Base-by-base conservation (phyloP, 2,329 filamentous ascomycete species). In the Monosporascus sp. region DNA sequence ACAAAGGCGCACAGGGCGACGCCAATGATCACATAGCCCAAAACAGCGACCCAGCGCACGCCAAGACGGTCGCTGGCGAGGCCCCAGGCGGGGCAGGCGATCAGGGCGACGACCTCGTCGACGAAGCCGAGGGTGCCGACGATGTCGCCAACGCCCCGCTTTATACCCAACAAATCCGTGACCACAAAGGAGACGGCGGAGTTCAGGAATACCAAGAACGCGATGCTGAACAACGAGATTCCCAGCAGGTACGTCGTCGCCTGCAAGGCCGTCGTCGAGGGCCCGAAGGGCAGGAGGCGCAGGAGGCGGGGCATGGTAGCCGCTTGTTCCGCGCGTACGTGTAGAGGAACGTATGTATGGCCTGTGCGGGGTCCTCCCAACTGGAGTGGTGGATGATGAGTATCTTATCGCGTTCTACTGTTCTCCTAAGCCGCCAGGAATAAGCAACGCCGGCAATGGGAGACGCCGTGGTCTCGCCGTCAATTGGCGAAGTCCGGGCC, bases 191-290 rank as follows among this genome's bases (percentile, higher is more conserved):
- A 91, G 55, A 94, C 79, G 66, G 85, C 87, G 74, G 85, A 88
- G 76, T 94, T 94, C 58, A 95, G 81, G 73, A 95, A 95, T 64
- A 95, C 90, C 60, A 95, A 86, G 74, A 94, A 94, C 51, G 88
- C 87, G 65, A 95, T 94, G 70, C 86, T 90, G 76, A 93, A 93
- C 62, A 95, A 84, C 56, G 88, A 89, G 65, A 94, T 88, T 67
- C 86, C 87, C 59, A 91, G 79, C 37, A 95, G 83, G 70, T 95
- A 95, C 31, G 89, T 88, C 53, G 80, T 69, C n/a, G 82, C 84
- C 65, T 87, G 84, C 20, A 81, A 67, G 5, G 77, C 72, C 14
- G 84, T 85, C n/a, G 81, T 83, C 45, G 79, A 76, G 22, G 76
- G 69, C 57, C 81, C 76, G 70, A 87, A 86, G 28, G 84, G 84